Evolutionary conservation across 371 early-diverging fungal genomes (phyloP).

Genomic region (Mortierella sp.): DNA sequence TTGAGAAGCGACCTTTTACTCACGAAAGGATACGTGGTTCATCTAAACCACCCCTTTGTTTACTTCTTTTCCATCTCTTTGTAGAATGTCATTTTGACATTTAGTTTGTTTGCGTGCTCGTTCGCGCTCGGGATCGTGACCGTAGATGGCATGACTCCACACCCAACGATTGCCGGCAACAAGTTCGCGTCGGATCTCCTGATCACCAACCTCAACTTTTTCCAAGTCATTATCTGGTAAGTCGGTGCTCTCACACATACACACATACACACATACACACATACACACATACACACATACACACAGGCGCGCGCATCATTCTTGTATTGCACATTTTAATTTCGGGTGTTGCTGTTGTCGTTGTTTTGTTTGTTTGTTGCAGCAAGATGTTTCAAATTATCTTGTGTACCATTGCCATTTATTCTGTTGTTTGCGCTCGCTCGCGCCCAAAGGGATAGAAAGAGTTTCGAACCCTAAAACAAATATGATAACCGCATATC

Average conservation of each 20-base stretch:
- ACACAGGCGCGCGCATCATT: no score
- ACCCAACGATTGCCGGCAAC: conserved; percentile 28
- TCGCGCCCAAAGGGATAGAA: not conserved
- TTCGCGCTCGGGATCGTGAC: conserved; percentile 27
- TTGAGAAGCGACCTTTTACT: not conserved
- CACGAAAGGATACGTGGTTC: not conserved
- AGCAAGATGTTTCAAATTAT: not conserved
- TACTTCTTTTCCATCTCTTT: not conserved
- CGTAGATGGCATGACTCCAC: conserved; percentile 21
- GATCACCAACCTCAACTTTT: conserved; percentile 36
- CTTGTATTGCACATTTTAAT: no score
- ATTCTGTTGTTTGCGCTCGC: not conserved
- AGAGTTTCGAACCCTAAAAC: no score
- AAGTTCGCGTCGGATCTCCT: conserved; percentile 40
- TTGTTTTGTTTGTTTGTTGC: not conserved
- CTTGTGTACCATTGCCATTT: not conserved
- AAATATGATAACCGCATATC: no score
- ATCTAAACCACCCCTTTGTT: not conserved
- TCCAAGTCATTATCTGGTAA: conserved; percentile 33
- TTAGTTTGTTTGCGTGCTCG: conserved; percentile 18
- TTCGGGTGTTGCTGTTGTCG: no score
- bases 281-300: not conserved
- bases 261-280: no score
- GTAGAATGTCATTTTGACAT: conserved; percentile 31
- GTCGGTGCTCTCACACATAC: not conserved